phyloP scores from a whole-genome alignment of 306 rosid species.

The Sphenostylis stenocarpa region DNA sequence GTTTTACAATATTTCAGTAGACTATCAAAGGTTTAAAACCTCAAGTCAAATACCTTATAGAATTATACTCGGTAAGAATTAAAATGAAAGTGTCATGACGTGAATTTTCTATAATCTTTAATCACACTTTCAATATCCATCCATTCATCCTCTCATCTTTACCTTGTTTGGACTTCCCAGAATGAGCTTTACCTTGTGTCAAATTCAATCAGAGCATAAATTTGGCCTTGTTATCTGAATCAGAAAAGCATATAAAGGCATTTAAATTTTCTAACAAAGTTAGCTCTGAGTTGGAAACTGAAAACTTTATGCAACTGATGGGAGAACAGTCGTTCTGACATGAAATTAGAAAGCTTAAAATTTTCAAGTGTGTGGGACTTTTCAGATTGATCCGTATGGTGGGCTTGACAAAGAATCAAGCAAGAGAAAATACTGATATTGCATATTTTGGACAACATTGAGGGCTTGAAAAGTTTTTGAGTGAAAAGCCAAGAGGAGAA shows the following conservation, averaged over 20 bases:
- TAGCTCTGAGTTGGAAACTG: constrained; percentile 81
- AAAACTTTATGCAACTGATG: constrained; percentile 84
- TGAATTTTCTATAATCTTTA: neutral
- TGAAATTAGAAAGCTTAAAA: constrained; percentile 68
- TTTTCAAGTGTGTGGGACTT: constrained; percentile 64
- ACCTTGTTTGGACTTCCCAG: neutral
- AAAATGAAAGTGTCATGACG: neutral
- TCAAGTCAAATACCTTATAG: neutral
- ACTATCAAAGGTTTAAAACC: neutral
- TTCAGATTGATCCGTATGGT: constrained; percentile 54
- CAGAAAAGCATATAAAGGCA: constrained; percentile 67
- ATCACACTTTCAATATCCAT: neutral
- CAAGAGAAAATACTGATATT: constrained; percentile 49
- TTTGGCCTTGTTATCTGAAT: constrained; percentile 51
- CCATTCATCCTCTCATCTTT: neutral
- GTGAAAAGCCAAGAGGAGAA: constrained; percentile 61
- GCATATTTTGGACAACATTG: constrained; percentile 58
- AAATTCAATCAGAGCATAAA: neutral
- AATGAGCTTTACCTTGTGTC: neutral
- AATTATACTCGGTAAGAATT: constrained; percentile 13
- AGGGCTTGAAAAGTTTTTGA: constrained; percentile 58
- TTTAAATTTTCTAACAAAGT: constrained; percentile 66
- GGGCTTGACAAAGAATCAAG: constrained; percentile 41
- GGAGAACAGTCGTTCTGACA: constrained; percentile 73
- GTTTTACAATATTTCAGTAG: constrained; percentile 6